Evolutionary conservation across 2,329 filamentous ascomycete genomes (phyloP), one percentile per base, ranked within the genome.

Genomic region (Trichophyton schoenleinii): DNA sequence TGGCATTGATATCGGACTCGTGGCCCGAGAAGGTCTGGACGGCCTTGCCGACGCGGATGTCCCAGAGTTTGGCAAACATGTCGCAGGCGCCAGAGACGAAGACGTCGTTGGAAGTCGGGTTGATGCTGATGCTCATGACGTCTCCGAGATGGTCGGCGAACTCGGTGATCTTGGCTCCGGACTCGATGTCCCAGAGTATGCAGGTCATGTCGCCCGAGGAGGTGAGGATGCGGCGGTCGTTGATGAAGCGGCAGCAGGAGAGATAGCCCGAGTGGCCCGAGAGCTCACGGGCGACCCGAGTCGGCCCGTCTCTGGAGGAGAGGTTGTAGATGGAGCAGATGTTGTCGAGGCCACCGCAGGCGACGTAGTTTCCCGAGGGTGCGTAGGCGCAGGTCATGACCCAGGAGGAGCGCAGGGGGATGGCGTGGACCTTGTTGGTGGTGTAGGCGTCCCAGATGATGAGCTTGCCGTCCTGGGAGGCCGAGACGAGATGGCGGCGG

Each of bases 391-490:
- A 99, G 67, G 94, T 99, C 94, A 99, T 99, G 77, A 99, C 94
- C 94, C 94, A 99, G 13, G 94, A 99, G 13, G 94, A 97, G 66
- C 94, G 87, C 63, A 99, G 82, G 38, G 94, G 94, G 69, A 99
- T 97, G 74, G 94, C 94, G 77, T 99, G 94, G 64, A 99, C 94
- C 77, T 99, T 99, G 82, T 99, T 97, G 65, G 94, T 97, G 67
- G 92, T 97, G 80, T 99, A 99, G 63, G 94, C 94, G 75, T 99
- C 94, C 94, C 94, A 99, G 73, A 99, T 97, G 77, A 99, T 99
- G 68, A 99, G 86, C 81, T 99, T 99, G 75, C 94, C 94, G 72
- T 99, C 94, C 78, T 99, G 94, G 68, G 94, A 99, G 66, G 94
- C 94, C 11, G 94, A 97, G 59, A 99, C 94, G 64, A 97, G 85